Conservation (phyloP, 176 grass and related monocot genomes). For the Typha latifolia region DNA sequence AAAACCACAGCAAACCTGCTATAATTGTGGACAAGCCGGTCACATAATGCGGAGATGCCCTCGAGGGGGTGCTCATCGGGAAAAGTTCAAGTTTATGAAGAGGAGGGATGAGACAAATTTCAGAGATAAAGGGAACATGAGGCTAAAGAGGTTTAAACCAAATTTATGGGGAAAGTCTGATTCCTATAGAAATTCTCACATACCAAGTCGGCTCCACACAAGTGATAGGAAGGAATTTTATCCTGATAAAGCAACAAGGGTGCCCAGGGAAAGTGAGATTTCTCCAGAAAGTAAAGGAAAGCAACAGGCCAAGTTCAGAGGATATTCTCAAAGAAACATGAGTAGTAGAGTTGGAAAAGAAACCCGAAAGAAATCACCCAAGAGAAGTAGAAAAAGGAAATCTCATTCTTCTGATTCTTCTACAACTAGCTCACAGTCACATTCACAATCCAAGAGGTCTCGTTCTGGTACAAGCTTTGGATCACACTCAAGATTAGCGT, state of each 20-base stretch:
- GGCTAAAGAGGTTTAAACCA: conserved; percentile 21
- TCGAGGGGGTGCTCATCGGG: neutral
- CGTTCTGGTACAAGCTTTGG: conserved; percentile 12
- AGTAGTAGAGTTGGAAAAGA: conserved; percentile 15
- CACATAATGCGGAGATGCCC: conserved; percentile 28
- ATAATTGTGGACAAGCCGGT: conserved; percentile 25
- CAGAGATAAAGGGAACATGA: conserved; percentile 16
- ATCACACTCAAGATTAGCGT: conserved; percentile 23
- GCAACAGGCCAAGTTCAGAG: neutral
- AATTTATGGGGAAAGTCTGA: conserved; percentile 18
- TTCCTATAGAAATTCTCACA: conserved; percentile 16
- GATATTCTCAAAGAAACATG: conserved; percentile 17
- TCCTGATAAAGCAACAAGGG: conserved; percentile 18
- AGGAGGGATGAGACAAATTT: conserved; percentile 28
- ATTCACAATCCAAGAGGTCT: neutral
- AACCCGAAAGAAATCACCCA: neutral
- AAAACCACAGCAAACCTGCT: conserved; percentile 30
- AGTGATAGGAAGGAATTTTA: conserved; percentile 24
- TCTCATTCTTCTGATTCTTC: conserved; percentile 30
- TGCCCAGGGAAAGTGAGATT: conserved; percentile 4
- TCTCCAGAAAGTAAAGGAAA: conserved; percentile 5
- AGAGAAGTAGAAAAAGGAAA: conserved; percentile 8
- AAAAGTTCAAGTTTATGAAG: conserved; percentile 15
- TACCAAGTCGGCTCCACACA: conserved; percentile 7
- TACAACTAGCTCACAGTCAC: conserved; percentile 10